Conservation (phyloP, 2,329 filamentous ascomycete species). For the Scedosporium apiospermum region DNA sequence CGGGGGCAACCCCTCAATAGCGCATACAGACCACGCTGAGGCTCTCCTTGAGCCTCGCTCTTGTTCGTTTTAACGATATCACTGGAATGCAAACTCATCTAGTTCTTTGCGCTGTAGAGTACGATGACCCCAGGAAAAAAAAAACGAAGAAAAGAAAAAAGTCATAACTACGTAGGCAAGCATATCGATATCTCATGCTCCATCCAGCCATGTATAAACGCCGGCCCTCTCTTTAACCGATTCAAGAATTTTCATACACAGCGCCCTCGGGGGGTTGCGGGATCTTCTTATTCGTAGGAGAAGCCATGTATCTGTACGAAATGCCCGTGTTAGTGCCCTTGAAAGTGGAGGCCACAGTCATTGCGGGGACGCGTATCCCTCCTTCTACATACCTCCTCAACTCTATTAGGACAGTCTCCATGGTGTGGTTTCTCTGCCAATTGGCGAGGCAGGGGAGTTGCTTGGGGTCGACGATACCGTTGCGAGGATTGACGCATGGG, state of each 20-base stretch:
- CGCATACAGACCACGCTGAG: too few species aligned
- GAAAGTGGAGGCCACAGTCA: conserved; percentile 16
- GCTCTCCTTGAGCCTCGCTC: too few species aligned
- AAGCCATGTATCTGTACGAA: conserved; percentile 72
- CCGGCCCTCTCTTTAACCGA: not conserved
- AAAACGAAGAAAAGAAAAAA: not conserved
- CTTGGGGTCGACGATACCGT: conserved; percentile 74
- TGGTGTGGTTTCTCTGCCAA: conserved; percentile 90
- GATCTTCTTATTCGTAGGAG: conserved; percentile 85
- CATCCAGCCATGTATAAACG: not conserved
- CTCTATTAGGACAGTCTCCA: conserved; percentile 89
- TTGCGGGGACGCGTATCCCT: not conserved
- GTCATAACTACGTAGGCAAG: not conserved
- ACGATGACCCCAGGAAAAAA: not conserved
- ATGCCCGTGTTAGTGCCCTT: conserved; percentile 9
- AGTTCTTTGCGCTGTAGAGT: not conserved
- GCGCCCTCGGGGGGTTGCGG: conserved; percentile 86
- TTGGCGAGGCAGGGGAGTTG: conserved; percentile 77
- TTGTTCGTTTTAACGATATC: not conserved
- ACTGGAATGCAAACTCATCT: not conserved
- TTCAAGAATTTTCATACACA: conserved; percentile 20
- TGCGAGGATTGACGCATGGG: conserved; percentile 77
- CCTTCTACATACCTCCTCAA: conserved; percentile 57
- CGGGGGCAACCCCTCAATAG: too few species aligned
- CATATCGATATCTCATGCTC: not conserved